These are phyloP conservation scores for Anethum foeniculum DNA, from an alignment of 140 eudicot genomes.

Conservation along the genomic window DNA sequence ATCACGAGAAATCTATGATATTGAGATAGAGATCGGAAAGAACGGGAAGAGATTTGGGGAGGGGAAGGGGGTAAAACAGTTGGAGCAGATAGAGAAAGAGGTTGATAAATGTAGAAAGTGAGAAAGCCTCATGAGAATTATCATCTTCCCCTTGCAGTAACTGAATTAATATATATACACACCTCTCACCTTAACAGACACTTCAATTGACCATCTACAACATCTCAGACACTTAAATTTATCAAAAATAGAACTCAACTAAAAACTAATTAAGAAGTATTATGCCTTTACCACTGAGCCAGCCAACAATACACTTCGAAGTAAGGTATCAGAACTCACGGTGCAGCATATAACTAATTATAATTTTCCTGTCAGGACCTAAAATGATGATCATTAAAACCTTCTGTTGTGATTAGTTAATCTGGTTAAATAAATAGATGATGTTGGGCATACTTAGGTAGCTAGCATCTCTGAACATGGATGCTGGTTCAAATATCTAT, in stretches of 20 bases:
- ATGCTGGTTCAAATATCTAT: not conserved
- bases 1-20: not conserved
- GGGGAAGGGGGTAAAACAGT: not conserved
- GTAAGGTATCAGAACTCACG: not conserved
- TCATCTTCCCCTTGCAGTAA: not conserved
- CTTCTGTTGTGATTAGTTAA: not conserved
- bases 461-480: not conserved
- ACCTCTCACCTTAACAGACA: not conserved
- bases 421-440: slow-evolving; percentile 1
- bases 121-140: not conserved
- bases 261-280: not conserved
- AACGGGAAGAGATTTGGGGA: not conserved
- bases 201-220: not conserved
- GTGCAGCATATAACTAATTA: not conserved
- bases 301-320: not conserved
- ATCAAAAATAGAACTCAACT: not conserved
- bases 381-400: not conserved
- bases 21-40: not conserved
- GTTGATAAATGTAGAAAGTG: not conserved
- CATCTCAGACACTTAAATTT: not conserved
- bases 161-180: not conserved
- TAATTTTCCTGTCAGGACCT: not conserved
- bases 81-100: not conserved
- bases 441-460: slow-evolving; percentile 3
- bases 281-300: not conserved